A percentile compares a stretch with the other conserved stretches of the same genome.
These are phyloP conservation scores for Penicillium coffeae DNA, from an alignment of 495 filamentous ascomycete genomes.

Conservation along the genomic window DNA sequence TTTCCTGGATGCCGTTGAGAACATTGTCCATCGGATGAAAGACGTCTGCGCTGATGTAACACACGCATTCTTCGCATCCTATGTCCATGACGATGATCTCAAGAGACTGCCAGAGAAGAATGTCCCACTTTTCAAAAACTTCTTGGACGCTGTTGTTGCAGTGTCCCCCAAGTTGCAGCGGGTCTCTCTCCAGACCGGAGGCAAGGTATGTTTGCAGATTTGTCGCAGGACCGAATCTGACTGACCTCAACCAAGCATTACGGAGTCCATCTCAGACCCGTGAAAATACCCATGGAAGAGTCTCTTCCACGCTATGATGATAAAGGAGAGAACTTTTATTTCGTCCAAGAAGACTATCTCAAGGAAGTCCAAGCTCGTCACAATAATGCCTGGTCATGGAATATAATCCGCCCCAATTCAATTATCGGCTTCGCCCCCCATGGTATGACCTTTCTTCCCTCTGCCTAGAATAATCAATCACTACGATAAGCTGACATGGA, in stretches of 20 bases:
- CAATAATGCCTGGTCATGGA: constrained; percentile 25
- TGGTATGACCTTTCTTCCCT: constrained; percentile 15
- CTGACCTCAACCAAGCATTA: constrained; percentile 33
- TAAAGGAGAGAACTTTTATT: constrained; percentile 31
- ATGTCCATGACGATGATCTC: constrained; percentile 32
- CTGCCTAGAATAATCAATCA: too few relatives aligned
- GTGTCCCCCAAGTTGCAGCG: constrained; percentile 14
- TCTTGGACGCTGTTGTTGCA: constrained; percentile 20
- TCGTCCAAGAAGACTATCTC: constrained; percentile 29
- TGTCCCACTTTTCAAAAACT: constrained; percentile 27
- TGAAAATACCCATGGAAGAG: constrained; percentile 23
- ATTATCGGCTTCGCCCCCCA: constrained; percentile 24
- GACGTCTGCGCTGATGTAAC: constrained; percentile 21
- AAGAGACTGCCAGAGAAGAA: constrained; percentile 15
- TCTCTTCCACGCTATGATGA: constrained; percentile 21
- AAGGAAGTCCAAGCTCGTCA: constrained; percentile 10
- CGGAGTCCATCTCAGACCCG: constrained; percentile 26
- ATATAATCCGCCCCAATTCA: constrained; percentile 28
- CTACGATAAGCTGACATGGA: background rate
- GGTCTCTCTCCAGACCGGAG: constrained; percentile 24
- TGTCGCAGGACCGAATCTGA: too few relatives aligned
- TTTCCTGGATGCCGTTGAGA: constrained; percentile 11
- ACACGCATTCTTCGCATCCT: constrained; percentile 28
- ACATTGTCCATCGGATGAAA: constrained; percentile 7
- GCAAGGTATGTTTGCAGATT: too few relatives aligned